Evolutionary conservation across 257 asterid genomes (phyloP), one percentile per base, ranked within the genome.

Genomic region (Ilex asprella): DNA sequence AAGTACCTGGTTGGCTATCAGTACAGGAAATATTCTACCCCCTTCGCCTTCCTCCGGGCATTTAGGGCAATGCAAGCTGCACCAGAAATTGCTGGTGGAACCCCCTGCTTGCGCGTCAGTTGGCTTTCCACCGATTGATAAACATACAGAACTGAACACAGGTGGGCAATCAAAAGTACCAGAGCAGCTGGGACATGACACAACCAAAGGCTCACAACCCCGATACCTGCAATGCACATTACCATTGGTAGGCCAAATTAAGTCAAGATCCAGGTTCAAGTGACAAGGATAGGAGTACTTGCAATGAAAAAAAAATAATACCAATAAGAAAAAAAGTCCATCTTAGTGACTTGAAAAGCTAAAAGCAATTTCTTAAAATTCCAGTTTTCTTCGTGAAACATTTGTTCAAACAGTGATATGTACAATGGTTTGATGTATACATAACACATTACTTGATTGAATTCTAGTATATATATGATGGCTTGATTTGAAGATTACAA

Each of bases 111-210:
- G 77, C 57, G 21, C 29, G 27, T 75, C 90, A 21, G 73, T 72
- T 64, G 86, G 72, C 64, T 85, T 85, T 71, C 73, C 73, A 77
- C 67, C 61, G 69, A 79, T 66, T 65, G 64, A 69, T 58, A 84
- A 80, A 69, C 84, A 81, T 68, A 89, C 70, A 44, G 91, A 81
- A 75, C 83, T 82, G 59, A 86, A 68, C 65, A 91, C 69, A 35
- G 97, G 75, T 21, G 87, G 78, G 73, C 97, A 89, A 58, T 76
- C 78, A 41, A 89, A 78, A 72, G 84, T 74, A 55, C 66, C 66
- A 9, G 84, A 84, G 85, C 97, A 93, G 79, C 86, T 78, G 49
- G 96, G 96, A 81, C 99, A 93, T 60, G 95, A 65, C 77, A 93
- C 74, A 66, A 78, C 78, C 69, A 93, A 76, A 61, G 96, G 88